Conservation (phyloP, 192 early-diverging fungal species). For the Rhizoclosmatium sp. region DNA sequence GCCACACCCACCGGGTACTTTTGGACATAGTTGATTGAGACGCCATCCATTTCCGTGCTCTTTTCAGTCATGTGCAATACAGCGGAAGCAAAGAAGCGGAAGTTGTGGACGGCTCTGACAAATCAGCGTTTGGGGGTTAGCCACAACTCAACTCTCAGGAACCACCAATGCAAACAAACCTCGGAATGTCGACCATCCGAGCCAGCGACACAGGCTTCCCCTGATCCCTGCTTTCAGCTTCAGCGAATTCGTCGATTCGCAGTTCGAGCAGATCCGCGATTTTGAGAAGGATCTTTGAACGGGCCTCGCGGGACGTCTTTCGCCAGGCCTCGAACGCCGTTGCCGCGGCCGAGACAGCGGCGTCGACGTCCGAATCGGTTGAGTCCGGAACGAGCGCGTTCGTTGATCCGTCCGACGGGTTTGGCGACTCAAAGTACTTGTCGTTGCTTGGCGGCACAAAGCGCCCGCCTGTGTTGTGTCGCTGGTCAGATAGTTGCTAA, state of each 20-base stretch:
- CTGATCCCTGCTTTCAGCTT: conserved; percentile 77
- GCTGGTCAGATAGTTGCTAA: too few relatives aligned
- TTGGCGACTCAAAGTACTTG: conserved; percentile 66
- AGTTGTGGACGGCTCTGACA: conserved; percentile 57
- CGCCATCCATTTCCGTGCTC: conserved; percentile 57
- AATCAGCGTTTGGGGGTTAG: not conserved
- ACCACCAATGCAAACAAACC: conserved; percentile 1
- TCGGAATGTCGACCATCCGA: conserved; percentile 67
- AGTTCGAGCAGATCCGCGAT: conserved; percentile 68
- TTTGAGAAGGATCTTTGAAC: conserved; percentile 63
- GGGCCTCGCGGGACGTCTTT: conserved; percentile 46
- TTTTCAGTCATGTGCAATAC: conserved; percentile 65
- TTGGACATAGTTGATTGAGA: conserved; percentile 62
- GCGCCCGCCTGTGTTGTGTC: conserved; percentile 53
- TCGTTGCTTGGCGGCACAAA: conserved; percentile 62
- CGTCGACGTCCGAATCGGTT: conserved; percentile 22
- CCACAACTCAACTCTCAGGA: not conserved
- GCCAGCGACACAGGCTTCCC: conserved; percentile 76
- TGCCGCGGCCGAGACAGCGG: conserved; percentile 55
- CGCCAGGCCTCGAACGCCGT: conserved; percentile 72
- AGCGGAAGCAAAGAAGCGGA: conserved; percentile 81
- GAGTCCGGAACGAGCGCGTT: conserved; percentile 65
- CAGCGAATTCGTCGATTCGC: conserved; percentile 66
- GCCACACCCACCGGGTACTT: conserved; percentile 75
- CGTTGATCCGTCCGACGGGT: conserved; percentile 70